Evolutionary conservation across 257 asterid genomes (phyloP).

Genomic region (Ehretia macrophylla): DNA sequence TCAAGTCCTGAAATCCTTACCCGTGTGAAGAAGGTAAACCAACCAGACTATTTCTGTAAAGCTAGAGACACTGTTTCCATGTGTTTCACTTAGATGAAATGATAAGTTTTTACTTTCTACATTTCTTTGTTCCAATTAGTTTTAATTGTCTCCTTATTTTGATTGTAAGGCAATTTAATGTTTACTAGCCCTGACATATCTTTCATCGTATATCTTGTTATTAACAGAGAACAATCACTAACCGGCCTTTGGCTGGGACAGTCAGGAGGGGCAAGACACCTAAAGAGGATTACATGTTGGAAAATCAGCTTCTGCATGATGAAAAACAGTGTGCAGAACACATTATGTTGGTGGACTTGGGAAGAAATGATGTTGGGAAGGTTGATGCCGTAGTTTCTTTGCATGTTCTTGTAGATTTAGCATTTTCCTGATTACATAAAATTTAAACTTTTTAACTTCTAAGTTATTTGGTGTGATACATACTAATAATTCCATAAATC

Average conservation of each 20-base stretch:
- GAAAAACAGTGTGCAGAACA: constrained; percentile 97
- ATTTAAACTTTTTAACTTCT: background rate
- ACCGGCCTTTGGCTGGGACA: constrained; percentile 97
- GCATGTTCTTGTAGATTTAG: background rate
- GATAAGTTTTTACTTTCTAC: background rate
- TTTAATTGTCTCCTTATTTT: no score
- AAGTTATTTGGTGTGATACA: background rate
- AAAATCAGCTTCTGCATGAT: constrained; percentile 77
- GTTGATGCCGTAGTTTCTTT: constrained; percentile 29
- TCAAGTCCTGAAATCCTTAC: constrained; percentile 99
- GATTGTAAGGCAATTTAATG: no score
- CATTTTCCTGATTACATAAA: background rate
- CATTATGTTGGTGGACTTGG: constrained; percentile 98
- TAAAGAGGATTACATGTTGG: constrained; percentile 83
- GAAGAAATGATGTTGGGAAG: constrained; percentile 99
- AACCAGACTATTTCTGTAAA: background rate
- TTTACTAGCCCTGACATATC: no score
- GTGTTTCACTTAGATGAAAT: background rate
- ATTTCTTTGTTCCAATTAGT: no score
- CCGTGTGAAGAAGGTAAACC: constrained; percentile 73
- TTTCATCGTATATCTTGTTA: constrained; percentile 6
- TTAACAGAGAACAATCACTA: constrained; percentile 67
- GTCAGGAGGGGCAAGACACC: constrained; percentile 87
- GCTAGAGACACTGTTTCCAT: background rate
- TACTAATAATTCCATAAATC: background rate